Evolutionary conservation across 768 basidiomycete genomes (phyloP).

Genomic region (Russula emetica): DNA sequence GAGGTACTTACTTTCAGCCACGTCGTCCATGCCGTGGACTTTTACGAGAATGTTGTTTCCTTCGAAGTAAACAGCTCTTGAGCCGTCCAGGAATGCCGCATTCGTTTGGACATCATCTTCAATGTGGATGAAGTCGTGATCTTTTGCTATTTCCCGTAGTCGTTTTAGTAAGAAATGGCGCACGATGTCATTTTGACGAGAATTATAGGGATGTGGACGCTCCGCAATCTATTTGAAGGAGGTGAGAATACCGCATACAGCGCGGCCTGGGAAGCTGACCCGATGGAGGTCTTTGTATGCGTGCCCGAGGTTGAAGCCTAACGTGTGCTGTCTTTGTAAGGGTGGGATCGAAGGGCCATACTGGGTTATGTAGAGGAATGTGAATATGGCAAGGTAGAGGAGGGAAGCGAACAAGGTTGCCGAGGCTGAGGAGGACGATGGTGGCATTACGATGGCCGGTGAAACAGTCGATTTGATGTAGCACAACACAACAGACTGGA

Average conservation of each 20-base stretch:
- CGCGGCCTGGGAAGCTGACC: constrained; percentile 32
- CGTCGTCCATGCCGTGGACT: constrained; percentile 48
- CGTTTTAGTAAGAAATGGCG: constrained; percentile 55
- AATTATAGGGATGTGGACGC: constrained; percentile 73
- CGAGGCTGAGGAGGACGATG: not conserved
- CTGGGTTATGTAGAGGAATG: constrained; percentile 15
- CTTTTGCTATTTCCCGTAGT: constrained; percentile 44
- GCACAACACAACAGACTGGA: no score
- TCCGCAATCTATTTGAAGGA: constrained; percentile 49
- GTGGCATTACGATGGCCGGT: not conserved
- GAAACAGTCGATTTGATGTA: not conserved
- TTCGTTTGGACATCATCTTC: constrained; percentile 49
- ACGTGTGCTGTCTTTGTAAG: constrained; percentile 38
- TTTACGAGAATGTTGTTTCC: constrained; percentile 65
- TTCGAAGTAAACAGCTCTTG: constrained; percentile 50
- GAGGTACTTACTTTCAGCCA: constrained; percentile 30
- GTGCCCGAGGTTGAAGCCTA: constrained; percentile 46
- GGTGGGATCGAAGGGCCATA: constrained; percentile 11
- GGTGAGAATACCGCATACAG: not conserved
- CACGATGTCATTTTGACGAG: constrained; percentile 69
- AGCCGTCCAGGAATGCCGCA: constrained; percentile 38
- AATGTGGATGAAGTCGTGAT: constrained; percentile 46
- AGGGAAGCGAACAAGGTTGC: constrained; percentile 13
- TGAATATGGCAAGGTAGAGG: constrained; percentile 22
- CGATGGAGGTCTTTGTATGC: constrained; percentile 57